These are phyloP conservation scores for Dendrobium nobile DNA, from an alignment of 106 monocot genomes.

Conservation along the genomic window DNA sequence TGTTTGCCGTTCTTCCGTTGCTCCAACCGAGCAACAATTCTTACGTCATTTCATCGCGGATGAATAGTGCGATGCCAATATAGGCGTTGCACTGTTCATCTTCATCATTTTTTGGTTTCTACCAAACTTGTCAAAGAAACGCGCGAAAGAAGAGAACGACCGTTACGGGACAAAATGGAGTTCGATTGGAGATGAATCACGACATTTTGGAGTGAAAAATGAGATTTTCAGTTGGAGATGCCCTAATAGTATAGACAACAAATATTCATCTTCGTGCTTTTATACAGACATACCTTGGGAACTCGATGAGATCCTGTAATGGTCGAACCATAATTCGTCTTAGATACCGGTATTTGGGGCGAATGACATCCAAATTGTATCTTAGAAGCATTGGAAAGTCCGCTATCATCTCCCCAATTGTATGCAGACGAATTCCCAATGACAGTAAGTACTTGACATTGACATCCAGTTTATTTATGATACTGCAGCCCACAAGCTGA, in stretches of 20 bases:
- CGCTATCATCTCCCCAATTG: slow-evolving; percentile 80
- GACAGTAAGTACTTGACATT: slow-evolving; percentile 90
- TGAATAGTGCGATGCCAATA: no score
- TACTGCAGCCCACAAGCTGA: slow-evolving; percentile 81
- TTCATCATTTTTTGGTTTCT: no score
- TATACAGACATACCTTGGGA: slow-evolving; percentile 51
- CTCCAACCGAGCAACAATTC: no score
- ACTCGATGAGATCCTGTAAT: slow-evolving; percentile 80
- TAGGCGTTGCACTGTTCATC: no score
- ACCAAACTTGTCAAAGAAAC: no score
- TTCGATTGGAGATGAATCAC: no score
- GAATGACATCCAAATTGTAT: slow-evolving; percentile 71
- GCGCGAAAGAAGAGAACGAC: no score
- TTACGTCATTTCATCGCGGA: no score
- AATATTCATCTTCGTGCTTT: not conserved
- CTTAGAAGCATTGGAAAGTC: slow-evolving; percentile 94
- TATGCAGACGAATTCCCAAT: slow-evolving; percentile 59
- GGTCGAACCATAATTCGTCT: slow-evolving; percentile 84
- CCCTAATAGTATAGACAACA: not conserved
- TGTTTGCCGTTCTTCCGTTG: no score
- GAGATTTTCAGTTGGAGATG: no score
- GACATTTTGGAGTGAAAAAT: no score
- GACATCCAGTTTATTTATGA: slow-evolving; percentile 70
- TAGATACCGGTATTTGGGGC: slow-evolving; percentile 85
- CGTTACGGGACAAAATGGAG: no score